A percentile compares a stretch with the other conserved stretches of the same genome.
phyloP scores from a whole-genome alignment of 768 basidiomycete species.

The Hortiboletus campestris region DNA sequence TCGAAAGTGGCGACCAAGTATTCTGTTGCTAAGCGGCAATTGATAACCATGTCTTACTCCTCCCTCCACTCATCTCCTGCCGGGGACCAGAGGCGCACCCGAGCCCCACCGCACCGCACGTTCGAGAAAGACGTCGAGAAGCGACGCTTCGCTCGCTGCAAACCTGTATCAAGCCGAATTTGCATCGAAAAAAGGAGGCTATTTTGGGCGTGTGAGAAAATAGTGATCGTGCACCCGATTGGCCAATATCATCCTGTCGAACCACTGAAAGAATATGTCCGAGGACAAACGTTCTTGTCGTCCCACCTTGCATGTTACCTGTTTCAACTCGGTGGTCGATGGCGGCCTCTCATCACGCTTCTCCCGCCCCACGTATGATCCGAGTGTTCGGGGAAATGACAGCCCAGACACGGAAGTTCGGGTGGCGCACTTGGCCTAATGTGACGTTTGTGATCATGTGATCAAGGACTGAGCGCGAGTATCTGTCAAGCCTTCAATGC shows the following conservation, averaged over 20 bases:
- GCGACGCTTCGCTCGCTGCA: neutral
- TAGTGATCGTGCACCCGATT: slow-evolving; percentile 5
- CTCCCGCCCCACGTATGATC: no score
- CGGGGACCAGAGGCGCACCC: neutral
- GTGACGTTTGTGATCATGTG: no score
- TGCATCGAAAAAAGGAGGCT: neutral
- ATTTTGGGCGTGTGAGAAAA: neutral
- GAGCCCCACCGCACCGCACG: neutral
- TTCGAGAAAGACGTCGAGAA: neutral
- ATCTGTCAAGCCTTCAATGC: no score
- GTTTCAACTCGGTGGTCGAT: neutral
- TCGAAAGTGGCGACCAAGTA: neutral
- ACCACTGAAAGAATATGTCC: neutral
- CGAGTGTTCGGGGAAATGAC: neutral
- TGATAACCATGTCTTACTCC: neutral
- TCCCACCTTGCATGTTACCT: neutral
- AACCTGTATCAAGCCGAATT: neutral
- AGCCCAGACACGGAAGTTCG: neutral
- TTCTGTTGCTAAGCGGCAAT: neutral
- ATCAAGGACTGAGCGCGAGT: no score
- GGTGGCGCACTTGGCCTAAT: neutral
- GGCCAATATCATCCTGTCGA: neutral
- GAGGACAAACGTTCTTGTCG: neutral
- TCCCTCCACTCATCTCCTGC: neutral
- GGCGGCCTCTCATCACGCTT: no score